These are phyloP conservation scores for Hericium erinaceus DNA, from an alignment of 768 basidiomycete genomes.

Conservation along the genomic window DNA sequence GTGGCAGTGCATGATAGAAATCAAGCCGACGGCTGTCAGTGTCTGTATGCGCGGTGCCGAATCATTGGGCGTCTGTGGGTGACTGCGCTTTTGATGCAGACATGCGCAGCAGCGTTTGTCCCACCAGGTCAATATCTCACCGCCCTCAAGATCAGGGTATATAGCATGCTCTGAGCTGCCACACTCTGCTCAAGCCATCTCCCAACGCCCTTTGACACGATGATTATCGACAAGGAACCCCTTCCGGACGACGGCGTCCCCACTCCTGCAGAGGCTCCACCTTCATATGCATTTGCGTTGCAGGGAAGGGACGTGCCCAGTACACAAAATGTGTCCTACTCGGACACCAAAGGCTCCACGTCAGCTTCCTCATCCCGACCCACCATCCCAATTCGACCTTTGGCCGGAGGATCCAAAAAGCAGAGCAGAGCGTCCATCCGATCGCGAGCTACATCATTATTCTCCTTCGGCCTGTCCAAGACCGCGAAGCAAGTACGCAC, in stretches of 20 bases:
- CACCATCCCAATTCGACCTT: neutral
- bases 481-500: constrained; percentile 11
- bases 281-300: neutral
- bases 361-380: neutral
- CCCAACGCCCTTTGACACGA: neutral
- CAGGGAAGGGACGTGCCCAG: neutral
- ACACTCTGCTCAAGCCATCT: too few relatives aligned
- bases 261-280: neutral
- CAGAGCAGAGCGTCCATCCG: neutral
- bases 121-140: too few relatives aligned
- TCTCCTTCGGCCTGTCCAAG: constrained; percentile 13
- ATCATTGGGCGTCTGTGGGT: too few relatives aligned
- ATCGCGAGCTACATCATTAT: neutral
- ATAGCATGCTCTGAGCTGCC: too few relatives aligned
- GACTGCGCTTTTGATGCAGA: too few relatives aligned
- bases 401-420: neutral
- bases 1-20: too few relatives aligned
- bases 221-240: neutral
- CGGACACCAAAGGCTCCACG: neutral
- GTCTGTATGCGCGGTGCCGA: too few relatives aligned
- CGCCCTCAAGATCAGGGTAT: too few relatives aligned
- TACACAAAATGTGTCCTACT: neutral
- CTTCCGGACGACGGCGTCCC: neutral
- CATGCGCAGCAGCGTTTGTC: too few relatives aligned
- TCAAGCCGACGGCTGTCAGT: too few relatives aligned